Base-by-base conservation (phyloP, 768 basidiomycete genomes). In the Gymnopilus dilepis region DNA sequence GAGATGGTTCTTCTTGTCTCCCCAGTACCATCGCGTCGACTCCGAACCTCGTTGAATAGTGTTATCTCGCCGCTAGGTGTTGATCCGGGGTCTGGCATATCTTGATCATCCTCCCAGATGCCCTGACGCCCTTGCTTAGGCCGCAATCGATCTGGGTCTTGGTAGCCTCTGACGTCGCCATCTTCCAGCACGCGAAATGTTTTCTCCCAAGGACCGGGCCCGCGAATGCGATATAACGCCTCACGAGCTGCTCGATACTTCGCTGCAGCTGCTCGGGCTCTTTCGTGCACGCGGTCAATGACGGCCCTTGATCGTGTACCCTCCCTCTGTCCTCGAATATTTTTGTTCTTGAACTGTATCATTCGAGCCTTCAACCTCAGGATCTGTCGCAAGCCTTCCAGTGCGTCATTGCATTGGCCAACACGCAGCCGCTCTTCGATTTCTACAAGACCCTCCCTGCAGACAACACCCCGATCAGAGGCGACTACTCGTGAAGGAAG, bases 201-300 rank as follows among this genome's bases (percentile, higher is more conserved):
- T 1, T 28, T 33, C 34, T 64, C 64, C 59, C 63, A 60, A 2
- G 56, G 31, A 1, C 59, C 61, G 9, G 38, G 37, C 1, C 56
- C 59, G 24, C 33, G 21, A 1, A 67, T 21, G 19, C 21, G 6
- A 21, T 57, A n/a, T 21, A 59, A 57, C 4, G 66, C 66, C 2
- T 6, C 34, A 1, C 66, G 45, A 5, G 61, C 56, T 19, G 58
- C 31, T 3, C 64, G 45, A 31, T 67, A 67, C 40, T 63, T 64
- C 12, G 51, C 54, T 3, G 58, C 61, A 4, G 55, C 54, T 15
- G 22, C 13, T 13, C 56, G 43, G 15, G 59, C 60, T 12, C 56
- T 34, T 17, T 56, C 57, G 45, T 67, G 66, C 2, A 65, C 34
- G 17, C 63, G 22, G 26, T 59, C 58, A 11, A 66, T 66, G 6